Percentiles rank a stretch among this genome's conserved stretches.
These are phyloP conservation scores for Capronia americana DNA, from an alignment of 2,329 filamentous ascomycete genomes.

Conservation along the genomic window DNA sequence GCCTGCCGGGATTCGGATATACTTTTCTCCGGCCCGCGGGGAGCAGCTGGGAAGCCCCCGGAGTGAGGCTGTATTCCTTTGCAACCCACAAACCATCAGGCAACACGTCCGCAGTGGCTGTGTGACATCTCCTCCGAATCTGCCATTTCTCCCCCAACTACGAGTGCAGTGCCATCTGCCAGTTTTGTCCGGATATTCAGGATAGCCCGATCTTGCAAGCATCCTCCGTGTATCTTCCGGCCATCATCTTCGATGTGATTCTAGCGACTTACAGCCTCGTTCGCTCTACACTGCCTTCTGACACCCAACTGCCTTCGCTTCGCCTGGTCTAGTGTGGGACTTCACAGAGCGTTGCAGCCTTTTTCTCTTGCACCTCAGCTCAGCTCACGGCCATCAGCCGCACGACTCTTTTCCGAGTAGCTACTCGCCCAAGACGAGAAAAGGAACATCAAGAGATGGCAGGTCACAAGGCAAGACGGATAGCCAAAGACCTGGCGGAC, in stretches of 20 bases:
- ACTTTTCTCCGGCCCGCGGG: background rate
- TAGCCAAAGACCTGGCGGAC: slow-evolving; percentile 58
- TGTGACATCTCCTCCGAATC: slow-evolving; percentile 26
- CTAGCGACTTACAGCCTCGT: slow-evolving; percentile 20
- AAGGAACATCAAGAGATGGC: slow-evolving; percentile 50
- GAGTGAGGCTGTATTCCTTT: slow-evolving; percentile 8
- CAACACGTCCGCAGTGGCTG: slow-evolving; percentile 32
- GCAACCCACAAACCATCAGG: slow-evolving; percentile 28
- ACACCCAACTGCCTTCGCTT: background rate
- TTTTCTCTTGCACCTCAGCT: background rate
- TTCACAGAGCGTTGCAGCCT: background rate
- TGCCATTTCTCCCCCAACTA: background rate
- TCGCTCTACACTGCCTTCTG: background rate
- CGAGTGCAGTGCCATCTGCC: background rate
- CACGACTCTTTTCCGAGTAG: background rate
- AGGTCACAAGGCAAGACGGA: slow-evolving; percentile 63
- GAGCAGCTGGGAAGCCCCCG: background rate
- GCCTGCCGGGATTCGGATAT: slow-evolving; percentile 5
- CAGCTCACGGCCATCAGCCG: background rate
- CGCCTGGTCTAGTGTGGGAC: background rate
- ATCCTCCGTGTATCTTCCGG: background rate
- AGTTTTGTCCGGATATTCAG: slow-evolving; percentile 1
- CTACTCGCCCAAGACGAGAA: background rate
- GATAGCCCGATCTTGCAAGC: background rate
- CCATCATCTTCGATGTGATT: slow-evolving; percentile 34